Evolutionary conservation across 768 basidiomycete genomes (phyloP).

Genomic region (Daedaleopsis nitida): DNA sequence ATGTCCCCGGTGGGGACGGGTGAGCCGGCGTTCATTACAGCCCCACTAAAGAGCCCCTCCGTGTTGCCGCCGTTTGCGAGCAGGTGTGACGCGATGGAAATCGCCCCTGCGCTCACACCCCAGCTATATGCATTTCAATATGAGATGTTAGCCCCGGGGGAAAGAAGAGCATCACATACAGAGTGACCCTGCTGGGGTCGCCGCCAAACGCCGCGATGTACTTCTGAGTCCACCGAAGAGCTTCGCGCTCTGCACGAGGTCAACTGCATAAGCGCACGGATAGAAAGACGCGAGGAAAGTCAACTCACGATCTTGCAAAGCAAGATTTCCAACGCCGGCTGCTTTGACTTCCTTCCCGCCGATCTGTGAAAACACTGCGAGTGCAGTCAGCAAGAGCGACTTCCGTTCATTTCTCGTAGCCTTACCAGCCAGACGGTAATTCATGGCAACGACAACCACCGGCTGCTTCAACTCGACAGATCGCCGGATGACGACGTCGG

Average conservation of each 20-base stretch:
- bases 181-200: constrained; percentile 45
- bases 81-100: constrained; percentile 33
- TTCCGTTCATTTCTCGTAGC: too few species aligned
- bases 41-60: constrained; percentile 30
- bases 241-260: constrained; percentile 9
- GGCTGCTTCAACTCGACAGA: constrained; percentile 46
- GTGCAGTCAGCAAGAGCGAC: too few species aligned
- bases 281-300: neutral
- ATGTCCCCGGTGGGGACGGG: constrained; percentile 15
- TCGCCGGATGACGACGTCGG: constrained; percentile 38
- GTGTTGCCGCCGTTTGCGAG: constrained; percentile 27
- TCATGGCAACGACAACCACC: constrained; percentile 22
- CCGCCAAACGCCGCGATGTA: constrained; percentile 48
- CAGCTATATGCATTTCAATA: constrained; percentile 16
- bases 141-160: neutral
- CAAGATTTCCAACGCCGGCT: constrained; percentile 44
- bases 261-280: neutral
- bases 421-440: constrained; percentile 37
- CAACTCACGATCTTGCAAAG: constrained; percentile 48
- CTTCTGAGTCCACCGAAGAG: constrained; percentile 40
- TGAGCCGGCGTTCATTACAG: constrained; percentile 40
- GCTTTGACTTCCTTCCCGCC: constrained; percentile 40
- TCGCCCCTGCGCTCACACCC: constrained; percentile 44
- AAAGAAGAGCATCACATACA: constrained; percentile 25
- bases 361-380: constrained; percentile 41